Conservation (phyloP, 371 early-diverging fungal species). For the Mucor plumbeus region DNA sequence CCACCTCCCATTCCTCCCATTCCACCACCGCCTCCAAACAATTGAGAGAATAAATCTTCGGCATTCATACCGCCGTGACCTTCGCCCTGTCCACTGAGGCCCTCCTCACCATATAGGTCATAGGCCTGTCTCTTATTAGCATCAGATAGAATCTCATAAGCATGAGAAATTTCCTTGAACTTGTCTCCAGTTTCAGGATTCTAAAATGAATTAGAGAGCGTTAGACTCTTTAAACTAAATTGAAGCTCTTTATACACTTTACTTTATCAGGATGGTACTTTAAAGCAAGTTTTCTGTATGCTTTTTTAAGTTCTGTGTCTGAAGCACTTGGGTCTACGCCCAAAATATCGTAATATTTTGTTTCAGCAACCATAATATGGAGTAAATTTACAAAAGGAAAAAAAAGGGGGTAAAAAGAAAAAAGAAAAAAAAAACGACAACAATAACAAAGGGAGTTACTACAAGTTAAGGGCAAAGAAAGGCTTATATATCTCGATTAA, state of each 20-base stretch:
- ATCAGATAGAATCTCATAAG: conserved; percentile 95
- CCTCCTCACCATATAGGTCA: conserved; percentile 87
- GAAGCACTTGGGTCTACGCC: conserved; percentile 84
- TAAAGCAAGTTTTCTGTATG: conserved; percentile 90
- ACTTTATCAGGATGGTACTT: conserved; percentile 97
- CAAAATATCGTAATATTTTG: conserved; percentile 92
- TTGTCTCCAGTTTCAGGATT: conserved; percentile 85
- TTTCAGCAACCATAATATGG: conserved; percentile 73
- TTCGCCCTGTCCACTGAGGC: conserved; percentile 69
- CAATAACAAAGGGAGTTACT: too few species aligned
- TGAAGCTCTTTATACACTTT: conserved; percentile 3
- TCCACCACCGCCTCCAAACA: conserved; percentile 59
- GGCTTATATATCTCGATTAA: neutral
- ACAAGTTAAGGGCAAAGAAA: neutral
- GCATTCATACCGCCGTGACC: conserved; percentile 63
- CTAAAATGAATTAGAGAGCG: conserved; percentile 28
- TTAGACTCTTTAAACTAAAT: neutral
- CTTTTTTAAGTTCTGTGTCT: conserved; percentile 88
- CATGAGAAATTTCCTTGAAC: conserved; percentile 94
- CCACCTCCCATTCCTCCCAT: conserved; percentile 67
- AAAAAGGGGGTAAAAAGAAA: conserved; percentile 3
- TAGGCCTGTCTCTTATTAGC: conserved; percentile 74
- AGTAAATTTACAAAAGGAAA: conserved; percentile 6
- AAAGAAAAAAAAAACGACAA: neutral
- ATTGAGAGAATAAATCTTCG: conserved; percentile 47